Conservation (phyloP, 768 basidiomycete genomes). For the Tephrocybe sp. region DNA sequence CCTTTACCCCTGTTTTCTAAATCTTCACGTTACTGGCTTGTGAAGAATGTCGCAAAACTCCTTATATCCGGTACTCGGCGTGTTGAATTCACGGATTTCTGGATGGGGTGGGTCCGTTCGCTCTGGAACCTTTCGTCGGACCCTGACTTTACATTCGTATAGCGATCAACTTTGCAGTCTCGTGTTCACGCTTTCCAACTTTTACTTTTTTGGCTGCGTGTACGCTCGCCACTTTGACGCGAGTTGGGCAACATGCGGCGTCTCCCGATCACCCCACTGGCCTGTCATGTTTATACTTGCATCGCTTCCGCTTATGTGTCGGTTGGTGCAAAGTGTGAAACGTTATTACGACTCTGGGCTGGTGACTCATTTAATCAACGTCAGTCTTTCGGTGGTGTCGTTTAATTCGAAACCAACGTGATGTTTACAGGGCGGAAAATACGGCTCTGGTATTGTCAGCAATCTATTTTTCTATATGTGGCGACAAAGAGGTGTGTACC, state of each 20-base stretch:
- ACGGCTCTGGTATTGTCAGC: slow-evolving; percentile 60
- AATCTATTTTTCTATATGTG: slow-evolving; percentile 75
- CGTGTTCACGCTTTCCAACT: slow-evolving; percentile 66
- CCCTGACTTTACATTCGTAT: background rate
- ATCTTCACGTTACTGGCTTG: slow-evolving; percentile 77
- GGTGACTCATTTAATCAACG: slow-evolving; percentile 84
- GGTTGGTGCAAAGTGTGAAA: slow-evolving; percentile 81
- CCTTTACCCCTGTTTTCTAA: slow-evolving; percentile 69
- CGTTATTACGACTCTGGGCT: slow-evolving; percentile 81
- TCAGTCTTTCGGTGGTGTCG: slow-evolving; percentile 25
- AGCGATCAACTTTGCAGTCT: slow-evolving; percentile 86
- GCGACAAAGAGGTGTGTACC: slow-evolving; percentile 56
- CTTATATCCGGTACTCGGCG: slow-evolving; percentile 63
- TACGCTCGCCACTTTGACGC: slow-evolving; percentile 56
- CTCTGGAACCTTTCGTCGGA: too few species aligned
- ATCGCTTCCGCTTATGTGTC: slow-evolving; percentile 67
- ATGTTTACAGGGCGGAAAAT: slow-evolving; percentile 74
- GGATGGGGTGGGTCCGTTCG: slow-evolving; percentile 64
- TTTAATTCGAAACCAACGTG: slow-evolving; percentile 2
- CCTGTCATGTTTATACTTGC: slow-evolving; percentile 56
- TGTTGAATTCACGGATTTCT: slow-evolving; percentile 90
- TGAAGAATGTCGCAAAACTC: slow-evolving; percentile 60
- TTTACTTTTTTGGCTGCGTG: slow-evolving; percentile 73
- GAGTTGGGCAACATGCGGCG: slow-evolving; percentile 47
- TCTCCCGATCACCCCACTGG: slow-evolving; percentile 51